Percentiles rank a stretch among this genome's conserved stretches.
phyloP scores from a whole-genome alignment of 1,284 basidiomycete species.

The Ceratobasidium sp. region DNA sequence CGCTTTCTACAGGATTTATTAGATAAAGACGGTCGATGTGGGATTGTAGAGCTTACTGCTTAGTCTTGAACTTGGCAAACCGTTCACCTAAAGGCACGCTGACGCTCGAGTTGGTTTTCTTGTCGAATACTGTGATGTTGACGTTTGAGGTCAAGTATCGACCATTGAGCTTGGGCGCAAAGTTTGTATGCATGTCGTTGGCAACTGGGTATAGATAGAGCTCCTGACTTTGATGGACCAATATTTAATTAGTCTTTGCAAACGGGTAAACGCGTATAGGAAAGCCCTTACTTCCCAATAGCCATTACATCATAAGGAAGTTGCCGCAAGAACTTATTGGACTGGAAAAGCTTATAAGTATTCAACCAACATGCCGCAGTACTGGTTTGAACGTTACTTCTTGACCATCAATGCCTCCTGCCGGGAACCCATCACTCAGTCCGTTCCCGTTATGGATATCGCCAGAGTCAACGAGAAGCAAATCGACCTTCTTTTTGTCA shows the following conservation, averaged over 20 bases:
- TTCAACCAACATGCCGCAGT: no score
- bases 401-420: constrained; percentile 79
- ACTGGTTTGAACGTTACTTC: constrained; percentile 62
- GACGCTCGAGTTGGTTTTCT: constrained; percentile 62
- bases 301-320: constrained; percentile 87
- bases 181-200: constrained; percentile 83
- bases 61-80: constrained; percentile 81
- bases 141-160: constrained; percentile 87
- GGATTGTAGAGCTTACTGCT: constrained; percentile 65
- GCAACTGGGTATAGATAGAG: constrained; percentile 84
- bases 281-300: constrained; percentile 79
- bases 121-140: constrained; percentile 79
- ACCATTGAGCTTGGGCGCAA: constrained; percentile 78
- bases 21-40: no score
- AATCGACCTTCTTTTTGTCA: constrained; percentile 76
- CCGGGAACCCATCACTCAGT: constrained; percentile 77
- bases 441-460: constrained; percentile 88
- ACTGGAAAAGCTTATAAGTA: constrained; percentile 57
- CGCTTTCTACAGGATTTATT: constrained; percentile 66
- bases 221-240: constrained; percentile 72
- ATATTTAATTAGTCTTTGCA: no score
- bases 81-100: constrained; percentile 77
- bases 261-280: no score
- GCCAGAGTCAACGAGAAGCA: constrained; percentile 79
- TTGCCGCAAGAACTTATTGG: constrained; percentile 78